These are phyloP conservation scores for Coemansia sp. DNA, from an alignment of 192 early-diverging fungal species.

Conservation along the genomic window DNA sequence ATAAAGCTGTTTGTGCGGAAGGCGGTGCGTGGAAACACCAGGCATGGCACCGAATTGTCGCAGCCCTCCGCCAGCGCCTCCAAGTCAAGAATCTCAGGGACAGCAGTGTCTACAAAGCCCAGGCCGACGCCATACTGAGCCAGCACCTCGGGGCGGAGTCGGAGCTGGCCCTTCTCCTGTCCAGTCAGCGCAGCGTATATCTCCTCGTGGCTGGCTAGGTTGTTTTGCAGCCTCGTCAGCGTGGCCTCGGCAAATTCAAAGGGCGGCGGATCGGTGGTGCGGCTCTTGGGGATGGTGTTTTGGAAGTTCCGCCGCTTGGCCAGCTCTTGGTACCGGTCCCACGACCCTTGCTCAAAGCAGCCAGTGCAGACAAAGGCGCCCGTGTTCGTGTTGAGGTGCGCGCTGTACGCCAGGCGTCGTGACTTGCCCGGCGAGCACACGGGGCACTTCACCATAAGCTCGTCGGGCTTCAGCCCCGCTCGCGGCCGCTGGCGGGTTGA, in stretches of 20 bases:
- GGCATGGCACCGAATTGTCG: constrained; percentile 31
- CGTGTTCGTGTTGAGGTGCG: constrained; percentile 55
- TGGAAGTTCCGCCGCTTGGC: constrained; percentile 42
- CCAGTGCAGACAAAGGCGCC: constrained; percentile 62
- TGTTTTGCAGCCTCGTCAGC: constrained; percentile 18
- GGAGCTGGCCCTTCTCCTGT: constrained; percentile 32
- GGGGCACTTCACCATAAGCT: constrained; percentile 57
- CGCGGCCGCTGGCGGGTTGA: constrained; percentile 53
- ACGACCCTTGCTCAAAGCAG: constrained; percentile 61
- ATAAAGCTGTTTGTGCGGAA: constrained; percentile 59
- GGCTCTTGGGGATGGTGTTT: constrained; percentile 40
- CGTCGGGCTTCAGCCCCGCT: constrained; percentile 50
- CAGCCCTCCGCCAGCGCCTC: constrained; percentile 28
- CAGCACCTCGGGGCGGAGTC: constrained; percentile 42
- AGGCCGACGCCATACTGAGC: constrained; percentile 58
- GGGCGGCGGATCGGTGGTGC: constrained; percentile 20
- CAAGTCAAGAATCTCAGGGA: constrained; percentile 33
- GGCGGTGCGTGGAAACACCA: constrained; percentile 58
- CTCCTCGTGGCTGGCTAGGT: constrained; percentile 41
- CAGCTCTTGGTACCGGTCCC: constrained; percentile 61
- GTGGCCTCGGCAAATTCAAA: constrained; percentile 45
- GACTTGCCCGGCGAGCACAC: constrained; percentile 55
- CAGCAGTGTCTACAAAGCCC: constrained; percentile 39
- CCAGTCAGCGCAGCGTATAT: constrained; percentile 50
- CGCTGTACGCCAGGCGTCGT: constrained; percentile 58